These are phyloP conservation scores for Helenozyma baotianmanensis DNA, from an alignment of 805 yeast genomes.

Conservation along the genomic window DNA sequence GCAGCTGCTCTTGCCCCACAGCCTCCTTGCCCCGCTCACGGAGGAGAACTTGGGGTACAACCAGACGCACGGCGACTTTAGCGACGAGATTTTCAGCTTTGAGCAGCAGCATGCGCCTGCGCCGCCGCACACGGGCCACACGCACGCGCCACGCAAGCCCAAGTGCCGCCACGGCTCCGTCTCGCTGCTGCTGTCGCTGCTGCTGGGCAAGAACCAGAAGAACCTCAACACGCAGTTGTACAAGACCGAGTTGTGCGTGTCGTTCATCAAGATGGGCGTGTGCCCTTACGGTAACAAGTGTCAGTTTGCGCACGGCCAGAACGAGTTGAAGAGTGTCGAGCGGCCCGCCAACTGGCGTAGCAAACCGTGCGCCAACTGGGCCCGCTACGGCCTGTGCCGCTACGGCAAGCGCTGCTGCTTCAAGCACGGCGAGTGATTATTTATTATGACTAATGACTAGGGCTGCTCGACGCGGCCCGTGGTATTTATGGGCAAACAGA, in stretches of 20 bases:
- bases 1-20: slow-evolving; percentile 21
- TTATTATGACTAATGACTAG: too few species aligned
- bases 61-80: too few species aligned
- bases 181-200: slow-evolving; percentile 4
- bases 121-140: slow-evolving; percentile 1
- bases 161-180: slow-evolving; percentile 9
- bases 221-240: slow-evolving; percentile 60
- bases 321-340: slow-evolving; percentile 67
- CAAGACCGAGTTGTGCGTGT: slow-evolving; percentile 87
- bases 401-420: slow-evolving; percentile 92
- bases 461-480: too few species aligned
- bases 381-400: slow-evolving; percentile 73
- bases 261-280: slow-evolving; percentile 57
- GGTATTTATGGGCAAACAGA: too few species aligned
- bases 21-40: slow-evolving; percentile 26
- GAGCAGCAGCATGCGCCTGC: slow-evolving; percentile 9
- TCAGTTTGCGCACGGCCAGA: slow-evolving; percentile 88
- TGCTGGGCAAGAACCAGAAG: slow-evolving; percentile 5
- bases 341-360: slow-evolving; percentile 85
- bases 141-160: slow-evolving; percentile 1
- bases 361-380: slow-evolving; percentile 87
- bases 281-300: slow-evolving; percentile 92
- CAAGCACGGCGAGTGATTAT: slow-evolving; percentile 54
- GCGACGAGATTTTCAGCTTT: slow-evolving; percentile 16
- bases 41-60: slow-evolving; percentile 31